Evolutionary conservation across 1,284 basidiomycete species (phyloP).

Genomic region (Cryptococcus sp.): DNA sequence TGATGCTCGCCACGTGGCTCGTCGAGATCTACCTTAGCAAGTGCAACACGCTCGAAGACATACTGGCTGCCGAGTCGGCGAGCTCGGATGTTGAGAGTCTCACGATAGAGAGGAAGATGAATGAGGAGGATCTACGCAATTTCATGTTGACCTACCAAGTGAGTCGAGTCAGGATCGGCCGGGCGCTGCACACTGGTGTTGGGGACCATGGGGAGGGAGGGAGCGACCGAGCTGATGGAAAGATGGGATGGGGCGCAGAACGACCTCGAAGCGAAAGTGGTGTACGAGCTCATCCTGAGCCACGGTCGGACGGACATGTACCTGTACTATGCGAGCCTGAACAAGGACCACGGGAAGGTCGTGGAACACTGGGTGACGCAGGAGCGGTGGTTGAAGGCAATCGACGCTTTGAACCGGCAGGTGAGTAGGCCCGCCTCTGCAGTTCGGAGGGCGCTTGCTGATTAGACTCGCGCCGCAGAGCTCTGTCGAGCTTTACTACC

Average conservation of each 20-base stretch:
- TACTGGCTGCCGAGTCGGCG: constrained; percentile 64
- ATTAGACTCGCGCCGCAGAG: constrained; percentile 52
- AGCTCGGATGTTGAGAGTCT: constrained; percentile 84
- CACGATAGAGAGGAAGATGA: constrained; percentile 70
- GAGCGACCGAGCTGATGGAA: neutral
- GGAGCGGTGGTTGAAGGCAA: constrained; percentile 86
- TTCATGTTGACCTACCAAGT: constrained; percentile 93
- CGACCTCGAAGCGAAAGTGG: constrained; percentile 76
- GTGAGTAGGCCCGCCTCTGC: constrained; percentile 52
- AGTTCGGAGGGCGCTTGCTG: neutral
- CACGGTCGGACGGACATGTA: constrained; percentile 93
- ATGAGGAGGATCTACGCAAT: constrained; percentile 87
- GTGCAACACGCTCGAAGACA: constrained; percentile 91
- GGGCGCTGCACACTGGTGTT: too few species aligned
- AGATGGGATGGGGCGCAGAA: constrained; percentile 51
- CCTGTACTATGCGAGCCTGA: constrained; percentile 77
- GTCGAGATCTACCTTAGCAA: constrained; percentile 96
- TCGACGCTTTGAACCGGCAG: constrained; percentile 82
- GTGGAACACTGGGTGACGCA: constrained; percentile 90
- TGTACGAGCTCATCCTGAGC: constrained; percentile 87
- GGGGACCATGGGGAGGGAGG: neutral
- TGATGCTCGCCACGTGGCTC: constrained; percentile 98
- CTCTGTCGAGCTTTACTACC: constrained; percentile 77
- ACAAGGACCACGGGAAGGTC: constrained; percentile 79
- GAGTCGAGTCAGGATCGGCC: too few species aligned